These are phyloP conservation scores for Coemansia sp. DNA, from an alignment of 192 early-diverging fungal genomes.

Conservation along the genomic window DNA sequence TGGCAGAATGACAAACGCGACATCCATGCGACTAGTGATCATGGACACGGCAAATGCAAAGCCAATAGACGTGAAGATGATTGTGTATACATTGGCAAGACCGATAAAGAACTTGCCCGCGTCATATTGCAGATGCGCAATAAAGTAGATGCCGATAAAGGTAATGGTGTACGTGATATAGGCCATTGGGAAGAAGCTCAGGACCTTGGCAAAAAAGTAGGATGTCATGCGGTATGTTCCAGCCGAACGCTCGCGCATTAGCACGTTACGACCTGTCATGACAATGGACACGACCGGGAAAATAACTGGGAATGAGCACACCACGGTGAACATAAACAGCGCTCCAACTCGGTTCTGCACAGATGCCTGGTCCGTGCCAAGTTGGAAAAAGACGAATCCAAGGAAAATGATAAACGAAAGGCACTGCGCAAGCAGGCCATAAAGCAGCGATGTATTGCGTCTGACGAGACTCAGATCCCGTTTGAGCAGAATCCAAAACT, in stretches of 20 bases:
- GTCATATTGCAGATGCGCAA: slow-evolving; percentile 10
- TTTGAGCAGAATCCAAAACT: slow-evolving; percentile 39
- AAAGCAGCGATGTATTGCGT: slow-evolving; percentile 12
- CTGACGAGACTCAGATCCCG: slow-evolving; percentile 26
- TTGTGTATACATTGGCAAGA: not conserved
- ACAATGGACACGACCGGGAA: slow-evolving; percentile 33
- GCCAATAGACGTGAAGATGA: slow-evolving; percentile 10
- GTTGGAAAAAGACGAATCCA: slow-evolving; percentile 48
- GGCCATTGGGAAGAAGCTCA: slow-evolving; percentile 13
- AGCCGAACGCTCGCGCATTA: slow-evolving; percentile 8
- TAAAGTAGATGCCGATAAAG: slow-evolving; percentile 12
- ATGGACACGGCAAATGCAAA: slow-evolving; percentile 13
- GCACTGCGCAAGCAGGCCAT: slow-evolving; percentile 10
- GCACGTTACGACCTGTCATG: slow-evolving; percentile 6
- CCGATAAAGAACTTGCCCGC: slow-evolving; percentile 14
- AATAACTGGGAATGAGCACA: slow-evolving; percentile 51
- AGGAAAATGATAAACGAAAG: slow-evolving; percentile 17
- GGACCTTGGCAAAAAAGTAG: slow-evolving; percentile 6
- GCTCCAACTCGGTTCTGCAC: slow-evolving; percentile 25
- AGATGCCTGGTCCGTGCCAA: slow-evolving; percentile 10
- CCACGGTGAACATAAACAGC: slow-evolving; percentile 25
- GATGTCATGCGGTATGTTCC: slow-evolving; percentile 12
- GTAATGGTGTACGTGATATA: slow-evolving; percentile 8
- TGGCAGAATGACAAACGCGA: slow-evolving; percentile 19
- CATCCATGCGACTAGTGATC: slow-evolving; percentile 6